Conservation (phyloP, 1,284 basidiomycete genomes). For the Marasmius tenuissimus region DNA sequence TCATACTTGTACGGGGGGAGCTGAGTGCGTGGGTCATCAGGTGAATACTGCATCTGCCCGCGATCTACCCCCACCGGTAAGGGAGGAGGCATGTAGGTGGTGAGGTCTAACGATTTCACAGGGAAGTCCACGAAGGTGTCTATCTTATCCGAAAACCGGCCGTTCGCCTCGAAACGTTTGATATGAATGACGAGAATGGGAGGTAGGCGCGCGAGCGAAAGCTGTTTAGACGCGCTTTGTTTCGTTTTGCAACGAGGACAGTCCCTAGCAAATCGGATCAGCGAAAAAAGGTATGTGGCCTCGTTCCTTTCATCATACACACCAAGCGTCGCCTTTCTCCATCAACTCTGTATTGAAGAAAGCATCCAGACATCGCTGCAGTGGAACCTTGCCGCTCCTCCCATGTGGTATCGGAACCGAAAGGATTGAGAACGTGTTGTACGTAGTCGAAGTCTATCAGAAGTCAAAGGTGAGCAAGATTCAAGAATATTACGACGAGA, state of each 20-base stretch:
- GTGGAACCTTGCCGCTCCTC: conserved; percentile 64
- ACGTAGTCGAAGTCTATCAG: conserved; percentile 91
- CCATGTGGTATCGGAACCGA: conserved; percentile 85
- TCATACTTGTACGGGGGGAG: conserved; percentile 86
- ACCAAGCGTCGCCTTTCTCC: conserved; percentile 96
- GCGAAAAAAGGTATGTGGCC: neutral
- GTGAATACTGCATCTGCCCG: conserved; percentile 40
- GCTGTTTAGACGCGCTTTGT: conserved; percentile 79
- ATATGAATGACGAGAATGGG: conserved; percentile 94
- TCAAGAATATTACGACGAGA: conserved; percentile 16
- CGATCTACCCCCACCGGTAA: conserved; percentile 64
- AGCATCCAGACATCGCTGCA: conserved; percentile 85
- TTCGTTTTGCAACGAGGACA: conserved; percentile 91
- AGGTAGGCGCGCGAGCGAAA: conserved; percentile 91
- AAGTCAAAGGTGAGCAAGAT: conserved; percentile 1
- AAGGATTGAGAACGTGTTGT: conserved; percentile 96
- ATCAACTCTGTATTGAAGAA: conserved; percentile 92
- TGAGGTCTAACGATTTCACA: conserved; percentile 80
- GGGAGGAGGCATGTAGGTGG: conserved; percentile 86
- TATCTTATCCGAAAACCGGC: conserved; percentile 93
- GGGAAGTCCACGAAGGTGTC: conserved; percentile 92
- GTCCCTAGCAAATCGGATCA: conserved; percentile 56
- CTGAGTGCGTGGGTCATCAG: conserved; percentile 78
- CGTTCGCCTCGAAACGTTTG: conserved; percentile 93
- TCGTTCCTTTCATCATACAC: conserved; percentile 23